A percentile compares a stretch with the other conserved stretches of the same genome.
phyloP scores from a whole-genome alignment of 176 grass and related monocot species.

The Eragrostis curvula region DNA sequence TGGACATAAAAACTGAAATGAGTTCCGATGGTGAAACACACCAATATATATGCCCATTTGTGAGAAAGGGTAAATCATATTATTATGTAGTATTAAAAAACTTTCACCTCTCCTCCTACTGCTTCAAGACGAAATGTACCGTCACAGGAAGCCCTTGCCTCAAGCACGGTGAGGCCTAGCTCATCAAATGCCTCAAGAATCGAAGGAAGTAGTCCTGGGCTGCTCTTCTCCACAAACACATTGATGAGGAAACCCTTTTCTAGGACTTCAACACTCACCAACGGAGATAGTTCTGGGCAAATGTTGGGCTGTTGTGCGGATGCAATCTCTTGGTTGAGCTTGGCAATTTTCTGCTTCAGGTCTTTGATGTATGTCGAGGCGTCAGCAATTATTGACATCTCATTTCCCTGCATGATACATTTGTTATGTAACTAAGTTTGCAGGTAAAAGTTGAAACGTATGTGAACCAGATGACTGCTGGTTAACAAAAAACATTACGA shows the following conservation, averaged over 20 bases:
- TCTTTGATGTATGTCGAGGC: constrained; percentile 80
- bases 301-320: constrained; percentile 18
- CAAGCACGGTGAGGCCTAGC: constrained; percentile 58
- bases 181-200: constrained; percentile 72
- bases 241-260: constrained; percentile 66
- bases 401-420: constrained; percentile 45
- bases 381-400: constrained; percentile 71
- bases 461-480: background rate
- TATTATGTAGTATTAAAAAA: background rate
- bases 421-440: background rate
- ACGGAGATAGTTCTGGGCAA: constrained; percentile 39
- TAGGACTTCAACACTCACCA: constrained; percentile 59
- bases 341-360: constrained; percentile 73
- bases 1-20: background rate
- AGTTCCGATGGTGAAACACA: background rate
- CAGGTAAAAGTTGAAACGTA: background rate
- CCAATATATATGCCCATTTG: background rate
- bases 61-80: background rate
- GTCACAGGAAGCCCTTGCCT: constrained; percentile 65
- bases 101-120: constrained; percentile 48
- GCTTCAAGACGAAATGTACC: constrained; percentile 62
- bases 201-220: constrained; percentile 53
- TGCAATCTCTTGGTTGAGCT: constrained; percentile 60
- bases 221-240: constrained; percentile 60
- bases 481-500: background rate